Conservation (phyloP, 2,329 filamentous ascomycete species). For the Dactylellina drechsleri region DNA sequence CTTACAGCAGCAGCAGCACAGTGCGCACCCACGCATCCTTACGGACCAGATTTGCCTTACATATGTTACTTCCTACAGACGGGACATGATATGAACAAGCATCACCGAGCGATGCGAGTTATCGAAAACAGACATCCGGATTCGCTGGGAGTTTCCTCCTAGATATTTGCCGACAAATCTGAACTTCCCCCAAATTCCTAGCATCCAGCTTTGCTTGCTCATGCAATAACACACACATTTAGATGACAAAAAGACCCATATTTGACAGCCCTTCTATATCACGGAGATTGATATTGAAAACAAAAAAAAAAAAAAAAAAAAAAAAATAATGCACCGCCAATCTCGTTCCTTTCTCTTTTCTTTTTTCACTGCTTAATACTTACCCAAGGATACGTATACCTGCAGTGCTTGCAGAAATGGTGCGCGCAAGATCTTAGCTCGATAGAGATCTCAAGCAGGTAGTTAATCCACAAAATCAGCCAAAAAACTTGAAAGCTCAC, state of each 20-base stretch:
- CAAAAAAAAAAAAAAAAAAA: no score
- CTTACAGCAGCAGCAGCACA: no score
- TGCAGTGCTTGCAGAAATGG: slow-evolving; percentile 8
- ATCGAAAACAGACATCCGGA: neutral
- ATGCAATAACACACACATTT: slow-evolving; percentile 49
- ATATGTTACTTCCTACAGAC: no score
- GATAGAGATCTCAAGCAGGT: slow-evolving; percentile 46
- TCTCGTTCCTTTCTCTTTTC: slow-evolving; percentile 7
- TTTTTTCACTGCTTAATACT: no score
- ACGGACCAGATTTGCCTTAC: no score
- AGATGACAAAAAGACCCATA: slow-evolving; percentile 30
- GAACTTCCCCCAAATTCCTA: slow-evolving; percentile 14
- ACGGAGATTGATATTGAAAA: slow-evolving; percentile 14
- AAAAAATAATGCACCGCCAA: neutral
- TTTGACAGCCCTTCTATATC: slow-evolving; percentile 13
- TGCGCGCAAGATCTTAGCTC: slow-evolving; percentile 49
- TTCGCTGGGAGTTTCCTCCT: slow-evolving; percentile 8
- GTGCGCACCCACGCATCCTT: no score
- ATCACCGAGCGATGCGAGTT: neutral
- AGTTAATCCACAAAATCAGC: slow-evolving; percentile 25
- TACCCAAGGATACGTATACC: no score
- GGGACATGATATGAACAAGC: neutral
- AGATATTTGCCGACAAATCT: slow-evolving; percentile 15
- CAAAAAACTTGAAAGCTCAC: slow-evolving; percentile 15
- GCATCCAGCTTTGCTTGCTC: slow-evolving; percentile 17